phyloP scores from a whole-genome alignment of 1,284 basidiomycete species.

The Ganoderma resinaceum region DNA sequence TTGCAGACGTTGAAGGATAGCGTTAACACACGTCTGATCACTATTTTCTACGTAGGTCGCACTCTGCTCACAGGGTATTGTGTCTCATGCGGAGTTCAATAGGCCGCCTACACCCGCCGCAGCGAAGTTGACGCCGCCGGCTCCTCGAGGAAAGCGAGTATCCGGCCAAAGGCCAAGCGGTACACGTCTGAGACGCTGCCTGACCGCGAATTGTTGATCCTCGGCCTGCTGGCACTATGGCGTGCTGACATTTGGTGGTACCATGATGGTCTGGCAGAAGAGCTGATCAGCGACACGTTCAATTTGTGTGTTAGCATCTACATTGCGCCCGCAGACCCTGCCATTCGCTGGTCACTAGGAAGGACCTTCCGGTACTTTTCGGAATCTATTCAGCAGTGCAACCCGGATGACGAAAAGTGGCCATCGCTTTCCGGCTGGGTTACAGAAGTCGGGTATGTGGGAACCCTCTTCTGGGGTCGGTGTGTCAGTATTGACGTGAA shows the following conservation, averaged over 20 bases:
- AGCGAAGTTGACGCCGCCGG: conserved; percentile 67
- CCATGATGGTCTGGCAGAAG: conserved; percentile 41
- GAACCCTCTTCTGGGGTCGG: conserved; percentile 19
- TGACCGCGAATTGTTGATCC: conserved; percentile 70
- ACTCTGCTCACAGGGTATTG: neutral
- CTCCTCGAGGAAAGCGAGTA: conserved; percentile 57
- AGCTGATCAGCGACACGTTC: conserved; percentile 54
- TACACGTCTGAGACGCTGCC: conserved; percentile 62
- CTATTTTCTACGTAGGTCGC: conserved; percentile 60
- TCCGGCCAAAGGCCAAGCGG: conserved; percentile 66
- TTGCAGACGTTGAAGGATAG: conserved; percentile 53
- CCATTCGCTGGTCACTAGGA: conserved; percentile 66
- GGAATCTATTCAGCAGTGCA: conserved; percentile 52
- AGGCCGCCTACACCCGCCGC: conserved; percentile 51
- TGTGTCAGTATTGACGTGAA: conserved; percentile 16
- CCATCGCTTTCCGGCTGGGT: conserved; percentile 45
- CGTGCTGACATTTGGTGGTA: conserved; percentile 64
- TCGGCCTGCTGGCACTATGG: conserved; percentile 72
- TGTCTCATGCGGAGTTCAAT: conserved; percentile 7
- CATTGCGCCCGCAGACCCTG: conserved; percentile 65
- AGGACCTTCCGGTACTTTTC: conserved; percentile 56
- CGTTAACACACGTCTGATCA: conserved; percentile 56
- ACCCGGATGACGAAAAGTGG: conserved; percentile 46
- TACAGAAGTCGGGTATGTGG: conserved; percentile 40
- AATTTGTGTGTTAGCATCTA: conserved; percentile 58